phyloP scores from a whole-genome alignment of 2,329 filamentous ascomycete genomes.

The Diaporthe ampelina region DNA sequence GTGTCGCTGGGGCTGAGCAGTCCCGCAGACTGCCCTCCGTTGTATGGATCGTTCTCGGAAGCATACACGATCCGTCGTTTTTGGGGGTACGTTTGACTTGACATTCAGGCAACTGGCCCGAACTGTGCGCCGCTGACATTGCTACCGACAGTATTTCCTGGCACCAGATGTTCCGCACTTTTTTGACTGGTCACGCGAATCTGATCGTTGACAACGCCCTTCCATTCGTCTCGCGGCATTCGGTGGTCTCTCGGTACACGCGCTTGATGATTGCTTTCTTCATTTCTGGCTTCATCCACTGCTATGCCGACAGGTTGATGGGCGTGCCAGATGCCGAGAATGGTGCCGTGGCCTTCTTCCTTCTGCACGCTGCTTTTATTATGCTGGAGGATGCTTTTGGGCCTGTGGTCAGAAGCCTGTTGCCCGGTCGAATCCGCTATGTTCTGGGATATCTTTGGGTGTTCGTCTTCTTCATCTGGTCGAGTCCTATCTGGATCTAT shows the following conservation, averaged over 20 bases:
- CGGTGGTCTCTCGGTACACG: slow-evolving; percentile 18
- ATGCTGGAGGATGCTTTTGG: slow-evolving; percentile 29
- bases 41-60: slow-evolving; percentile 22
- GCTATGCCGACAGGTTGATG: slow-evolving; percentile 9
- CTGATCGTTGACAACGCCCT: slow-evolving; percentile 15
- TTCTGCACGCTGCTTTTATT: slow-evolving; percentile 33
- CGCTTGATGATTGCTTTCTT: slow-evolving; percentile 22
- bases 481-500: slow-evolving; percentile 25
- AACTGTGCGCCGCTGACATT: not conserved
- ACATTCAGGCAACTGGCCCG: not conserved
- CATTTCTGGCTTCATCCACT: slow-evolving; percentile 29
- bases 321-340: slow-evolving; percentile 24
- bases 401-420: not conserved
- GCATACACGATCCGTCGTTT: slow-evolving; percentile 29
- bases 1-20: not conserved
- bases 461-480: slow-evolving; percentile 17
- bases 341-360: slow-evolving; percentile 23
- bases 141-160: slow-evolving; percentile 6
- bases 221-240: slow-evolving; percentile 16
- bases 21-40: slow-evolving; percentile 12
- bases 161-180: slow-evolving; percentile 34
- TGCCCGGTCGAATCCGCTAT: not conserved
- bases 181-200: slow-evolving; percentile 27
- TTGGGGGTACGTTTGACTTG: slow-evolving; percentile 31
- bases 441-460: slow-evolving; percentile 29